Base-by-base conservation (phyloP, 805 yeast genomes). In the Schwanniomyces occidentalis region DNA sequence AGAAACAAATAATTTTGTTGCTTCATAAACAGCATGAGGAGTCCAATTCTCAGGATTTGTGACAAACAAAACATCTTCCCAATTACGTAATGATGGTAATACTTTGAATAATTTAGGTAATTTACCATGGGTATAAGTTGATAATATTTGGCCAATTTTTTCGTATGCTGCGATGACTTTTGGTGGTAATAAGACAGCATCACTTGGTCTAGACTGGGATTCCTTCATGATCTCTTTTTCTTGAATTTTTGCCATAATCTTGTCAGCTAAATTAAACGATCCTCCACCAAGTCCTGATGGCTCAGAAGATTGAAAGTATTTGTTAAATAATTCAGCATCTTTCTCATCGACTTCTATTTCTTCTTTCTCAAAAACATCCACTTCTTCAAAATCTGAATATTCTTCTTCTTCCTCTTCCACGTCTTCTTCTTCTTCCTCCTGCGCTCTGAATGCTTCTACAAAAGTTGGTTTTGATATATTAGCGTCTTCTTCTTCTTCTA, bases 81-180 rank as follows among this genome's bases (percentile, higher is more conserved):
- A 93, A 63, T 91, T 91, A 49, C 76, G 83, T 46, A 93, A 73
- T 3, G 95, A 76, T 22, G 99, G 99, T 37, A 95, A 76, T 32
- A 93, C 95, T 57, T 93, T 93, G 71, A 93, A 93, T 21, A 95
- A 76, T 53, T 91, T 90, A n/a, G 99, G 99, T 34, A 93, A 72
- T 61, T 90, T 90, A 32, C 99, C 99, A 52, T 93, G 95, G 24
- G 90, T 84, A 78, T 95, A 93, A 4, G 95, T 80, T 14, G 88
- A 75, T 40, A 93, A 70, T 34, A 91, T 81, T 47, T 80, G 81
- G 6, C 98, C 98, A 29, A 93, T 91, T 54, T 87, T 87, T 30
- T 87, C 82, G 58, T 91, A 93, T 1, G 96, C 98, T 45, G 85
- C 89, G 51, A 93, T 89, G 37, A 93, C 98, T 58, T 93, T 90